These are phyloP conservation scores for Miscanthus sacchariflorus DNA, from an alignment of 202 grass and related monocot species.

Conservation along the genomic window DNA sequence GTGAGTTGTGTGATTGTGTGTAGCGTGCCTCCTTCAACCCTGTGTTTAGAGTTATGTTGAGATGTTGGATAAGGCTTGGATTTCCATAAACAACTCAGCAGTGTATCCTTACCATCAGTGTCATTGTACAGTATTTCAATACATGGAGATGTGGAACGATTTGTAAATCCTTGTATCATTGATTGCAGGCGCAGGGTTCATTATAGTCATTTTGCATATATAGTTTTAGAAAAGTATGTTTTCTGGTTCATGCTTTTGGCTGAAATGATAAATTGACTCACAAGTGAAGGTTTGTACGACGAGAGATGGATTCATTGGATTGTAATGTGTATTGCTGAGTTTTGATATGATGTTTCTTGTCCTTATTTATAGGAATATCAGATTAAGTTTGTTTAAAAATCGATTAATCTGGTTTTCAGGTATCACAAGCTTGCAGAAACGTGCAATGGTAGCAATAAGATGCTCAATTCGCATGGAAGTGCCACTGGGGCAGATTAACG, in stretches of 20 bases:
- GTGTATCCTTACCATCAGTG: neutral
- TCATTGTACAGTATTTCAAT: neutral
- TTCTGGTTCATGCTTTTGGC: neutral
- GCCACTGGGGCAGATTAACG: conserved; percentile 63
- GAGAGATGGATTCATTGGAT: neutral
- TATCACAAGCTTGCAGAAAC: conserved; percentile 82
- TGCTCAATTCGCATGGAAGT: conserved; percentile 97
- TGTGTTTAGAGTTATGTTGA: neutral
- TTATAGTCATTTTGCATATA: neutral
- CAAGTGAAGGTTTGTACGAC: neutral
- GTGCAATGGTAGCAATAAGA: conserved; percentile 86
- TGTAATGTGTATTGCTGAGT: neutral
- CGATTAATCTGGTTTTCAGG: conserved; percentile 56
- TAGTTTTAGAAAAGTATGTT: neutral
- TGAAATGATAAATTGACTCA: neutral
- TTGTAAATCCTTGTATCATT: neutral
- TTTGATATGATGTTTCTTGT: neutral
- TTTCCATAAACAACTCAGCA: neutral
- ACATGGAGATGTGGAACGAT: neutral
- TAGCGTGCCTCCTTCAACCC: neutral
- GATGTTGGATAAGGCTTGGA: neutral
- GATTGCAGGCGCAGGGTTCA: neutral
- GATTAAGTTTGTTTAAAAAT: neutral
- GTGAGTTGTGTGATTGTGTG: conserved; percentile 43
- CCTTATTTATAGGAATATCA: neutral